Base-by-base conservation (phyloP, 2,329 filamentous ascomycete species). In the Ascosphaera pollenicola region DNA sequence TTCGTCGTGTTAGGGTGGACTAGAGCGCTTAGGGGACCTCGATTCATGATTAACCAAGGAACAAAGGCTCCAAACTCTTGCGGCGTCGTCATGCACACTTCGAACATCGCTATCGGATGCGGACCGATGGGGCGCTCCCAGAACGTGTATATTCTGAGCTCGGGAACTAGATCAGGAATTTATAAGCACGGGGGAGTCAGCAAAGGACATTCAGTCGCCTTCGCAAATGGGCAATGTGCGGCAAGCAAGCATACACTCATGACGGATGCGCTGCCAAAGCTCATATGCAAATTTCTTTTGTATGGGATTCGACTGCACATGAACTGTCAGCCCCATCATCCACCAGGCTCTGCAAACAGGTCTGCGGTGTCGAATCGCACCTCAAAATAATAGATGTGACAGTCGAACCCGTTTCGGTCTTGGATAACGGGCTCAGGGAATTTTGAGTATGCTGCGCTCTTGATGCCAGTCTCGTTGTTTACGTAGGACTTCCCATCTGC, bases 31-130 rank as follows among this genome's bases (percentile, higher is more conserved):
- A 93, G 56, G 2, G 81, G 80, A 0, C 84, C 84, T 3, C 84
- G 68, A 57, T 85, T 76, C 41, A 93, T 71, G 21, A 81, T 69
- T 21, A 93, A 61, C 84, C 84, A 93, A 0, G 81, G 69, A 31
- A 94, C 61, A 49, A 93, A 91, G 0, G 85, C 84, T 0, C 84
- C 84, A 51, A 93, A 93, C 54, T 93, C 80, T 2, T 73, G 75
- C 0, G 84, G 85, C 0, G 76, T 83, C 54, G 87, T 82, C 16
- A 93, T 36, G 48, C 91, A 91, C 36, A 93, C 82, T 58, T 94
- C 85, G 49, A 93, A 93, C 83, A 92, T 93, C 39, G 75, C 78
- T 1, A 83, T 57, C 0, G 78, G 75, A 54, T 93, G 84, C 0
- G 84, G 84, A 0, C 84, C 85, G 19, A 93, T 57, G 0, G 84